phyloP scores from a whole-genome alignment of 805 yeast species.

The Cyberlindnera americana region DNA sequence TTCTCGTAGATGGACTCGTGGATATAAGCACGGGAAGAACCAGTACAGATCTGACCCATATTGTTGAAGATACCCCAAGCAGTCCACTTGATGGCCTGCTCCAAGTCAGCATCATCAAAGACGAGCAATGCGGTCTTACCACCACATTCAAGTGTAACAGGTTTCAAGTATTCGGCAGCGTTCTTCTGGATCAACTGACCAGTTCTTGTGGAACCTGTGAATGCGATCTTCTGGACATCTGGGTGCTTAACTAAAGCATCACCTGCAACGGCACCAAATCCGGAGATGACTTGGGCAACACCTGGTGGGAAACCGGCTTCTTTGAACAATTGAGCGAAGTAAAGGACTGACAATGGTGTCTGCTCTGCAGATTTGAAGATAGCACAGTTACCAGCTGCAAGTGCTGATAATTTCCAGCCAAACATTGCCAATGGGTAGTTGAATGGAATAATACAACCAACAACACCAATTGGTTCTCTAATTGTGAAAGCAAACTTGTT shows the following conservation, averaged over 20 bases:
- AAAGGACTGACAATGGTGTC: slow-evolving; percentile 46
- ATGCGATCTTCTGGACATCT: slow-evolving; percentile 47
- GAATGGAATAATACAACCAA: slow-evolving; percentile 52
- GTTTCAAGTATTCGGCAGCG: slow-evolving; percentile 43
- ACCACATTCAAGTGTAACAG: slow-evolving; percentile 49
- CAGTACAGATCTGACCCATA: slow-evolving; percentile 64
- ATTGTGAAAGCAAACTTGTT: slow-evolving; percentile 51
- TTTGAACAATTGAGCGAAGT: slow-evolving; percentile 39
- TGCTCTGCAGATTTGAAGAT: slow-evolving; percentile 48
- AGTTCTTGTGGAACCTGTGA: slow-evolving; percentile 52
- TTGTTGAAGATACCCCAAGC: slow-evolving; percentile 54
- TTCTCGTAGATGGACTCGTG: slow-evolving; percentile 53
- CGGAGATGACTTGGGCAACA: slow-evolving; percentile 44
- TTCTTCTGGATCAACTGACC: slow-evolving; percentile 42
- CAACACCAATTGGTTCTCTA: slow-evolving; percentile 52
- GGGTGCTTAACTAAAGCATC: slow-evolving; percentile 43
- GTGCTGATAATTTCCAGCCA: slow-evolving; percentile 46
- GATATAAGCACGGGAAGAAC: slow-evolving; percentile 56
- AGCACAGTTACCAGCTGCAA: slow-evolving; percentile 46
- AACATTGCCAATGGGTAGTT: slow-evolving; percentile 50
- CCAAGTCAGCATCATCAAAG: slow-evolving; percentile 45
- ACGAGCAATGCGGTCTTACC: slow-evolving; percentile 49
- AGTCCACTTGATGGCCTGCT: slow-evolving; percentile 48
- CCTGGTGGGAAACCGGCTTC: slow-evolving; percentile 50
- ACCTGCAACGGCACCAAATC: slow-evolving; percentile 44